A percentile compares a stretch with the other conserved stretches of the same genome.
Conservation (phyloP, 2,329 filamentous ascomycete species). For the Ophiosphaerella herpotricha region DNA sequence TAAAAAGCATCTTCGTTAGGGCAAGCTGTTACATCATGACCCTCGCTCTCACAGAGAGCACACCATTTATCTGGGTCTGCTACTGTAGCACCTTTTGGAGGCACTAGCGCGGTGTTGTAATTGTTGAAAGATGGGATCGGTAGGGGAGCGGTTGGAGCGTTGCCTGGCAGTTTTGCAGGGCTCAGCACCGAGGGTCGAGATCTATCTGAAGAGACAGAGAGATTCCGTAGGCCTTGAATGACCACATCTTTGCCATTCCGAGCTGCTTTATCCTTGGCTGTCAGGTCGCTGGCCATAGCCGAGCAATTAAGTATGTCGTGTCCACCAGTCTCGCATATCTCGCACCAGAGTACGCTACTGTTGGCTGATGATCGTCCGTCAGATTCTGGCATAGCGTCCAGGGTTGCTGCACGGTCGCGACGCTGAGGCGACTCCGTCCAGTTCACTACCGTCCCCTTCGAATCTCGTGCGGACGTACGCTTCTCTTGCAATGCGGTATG, state of each 20-base stretch:
- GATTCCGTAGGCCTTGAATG: constrained; percentile 37
- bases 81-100: constrained; percentile 38
- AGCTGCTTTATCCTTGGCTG: constrained; percentile 24
- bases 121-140: constrained; percentile 39
- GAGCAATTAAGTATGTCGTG: constrained; percentile 95
- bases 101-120: constrained; percentile 36
- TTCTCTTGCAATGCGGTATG: constrained; percentile 53
- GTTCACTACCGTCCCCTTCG: constrained; percentile 67
- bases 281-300: constrained; percentile 72
- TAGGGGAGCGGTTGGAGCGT: constrained; percentile 40
- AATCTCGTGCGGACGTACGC: constrained; percentile 66
- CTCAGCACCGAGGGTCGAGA: constrained; percentile 34
- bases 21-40: constrained; percentile 94
- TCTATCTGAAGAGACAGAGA: constrained; percentile 40
- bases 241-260: constrained; percentile 37
- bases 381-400: constrained; percentile 71
- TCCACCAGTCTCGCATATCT: constrained; percentile 89
- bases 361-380: constrained; percentile 66
- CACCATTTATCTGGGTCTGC: constrained; percentile 89
- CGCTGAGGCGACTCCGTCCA: constrained; percentile 49
- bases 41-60: constrained; percentile 92
- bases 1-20: constrained; percentile 80
- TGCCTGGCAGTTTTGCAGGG: constrained; percentile 41
- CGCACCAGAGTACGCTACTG: constrained; percentile 79
- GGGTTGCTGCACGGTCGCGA: constrained; percentile 49